Conservation (phyloP, 1,139 yeast species). For the Saccharomyces uvarum region DNA sequence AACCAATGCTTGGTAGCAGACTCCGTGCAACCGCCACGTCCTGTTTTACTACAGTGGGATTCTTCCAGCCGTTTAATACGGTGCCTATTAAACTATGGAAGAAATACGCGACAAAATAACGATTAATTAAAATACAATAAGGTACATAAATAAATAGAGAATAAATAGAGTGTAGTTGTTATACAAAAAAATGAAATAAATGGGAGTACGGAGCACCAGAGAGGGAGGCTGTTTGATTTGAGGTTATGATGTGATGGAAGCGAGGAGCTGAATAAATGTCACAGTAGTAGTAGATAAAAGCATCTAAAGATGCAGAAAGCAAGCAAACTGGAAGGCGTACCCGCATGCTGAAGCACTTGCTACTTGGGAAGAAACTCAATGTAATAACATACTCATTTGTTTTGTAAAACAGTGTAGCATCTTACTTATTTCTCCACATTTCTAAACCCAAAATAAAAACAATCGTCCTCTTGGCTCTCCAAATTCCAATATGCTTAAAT, state of each 20-base stretch:
- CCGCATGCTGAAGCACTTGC: neutral
- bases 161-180: neutral
- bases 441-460: neutral
- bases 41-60: too few relatives aligned
- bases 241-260: neutral
- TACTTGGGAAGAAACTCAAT: neutral
- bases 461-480: neutral
- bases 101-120: neutral
- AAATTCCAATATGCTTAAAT: conserved; percentile 19
- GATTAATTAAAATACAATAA: neutral
- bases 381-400: neutral
- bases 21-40: neutral
- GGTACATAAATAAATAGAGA: neutral
- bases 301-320: too few relatives aligned
- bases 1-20: neutral
- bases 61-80: neutral
- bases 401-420: neutral
- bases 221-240: neutral
- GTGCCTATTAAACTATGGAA: neutral
- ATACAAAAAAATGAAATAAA: neutral
- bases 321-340: too few relatives aligned
- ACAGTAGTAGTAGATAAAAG: neutral
- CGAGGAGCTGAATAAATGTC: neutral
- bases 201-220: neutral
- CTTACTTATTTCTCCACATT: neutral